Conservation (phyloP, 352 stramenopile species). For the Pythium dissotocum region DNA sequence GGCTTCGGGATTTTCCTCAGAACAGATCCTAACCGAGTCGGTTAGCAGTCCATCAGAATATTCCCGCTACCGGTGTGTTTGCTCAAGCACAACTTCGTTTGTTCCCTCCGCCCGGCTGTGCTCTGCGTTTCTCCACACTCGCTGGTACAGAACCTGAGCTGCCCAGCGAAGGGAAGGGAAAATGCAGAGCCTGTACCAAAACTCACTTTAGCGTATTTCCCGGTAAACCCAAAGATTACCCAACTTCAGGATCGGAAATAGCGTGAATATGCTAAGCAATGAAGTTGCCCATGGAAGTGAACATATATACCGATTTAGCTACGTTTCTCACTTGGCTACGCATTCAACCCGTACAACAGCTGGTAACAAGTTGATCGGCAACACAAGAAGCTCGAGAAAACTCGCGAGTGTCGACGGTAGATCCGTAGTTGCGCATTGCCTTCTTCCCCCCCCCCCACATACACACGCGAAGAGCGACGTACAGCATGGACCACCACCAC, state of each 20-base stretch:
- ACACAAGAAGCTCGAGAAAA: neutral
- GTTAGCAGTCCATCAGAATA: neutral
- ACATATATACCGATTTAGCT: conserved; percentile 10
- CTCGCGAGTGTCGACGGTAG: neutral
- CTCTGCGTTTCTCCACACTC: neutral
- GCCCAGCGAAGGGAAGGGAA: too few relatives aligned
- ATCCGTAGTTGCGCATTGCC: neutral
- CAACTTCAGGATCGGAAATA: conserved; percentile 4
- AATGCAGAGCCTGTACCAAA: neutral
- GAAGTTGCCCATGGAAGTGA: neutral
- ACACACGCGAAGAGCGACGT: neutral
- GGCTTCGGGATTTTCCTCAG: neutral
- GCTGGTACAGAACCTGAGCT: neutral
- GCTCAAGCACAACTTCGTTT: neutral
- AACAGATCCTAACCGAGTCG: neutral
- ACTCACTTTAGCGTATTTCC: neutral
- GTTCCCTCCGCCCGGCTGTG: neutral
- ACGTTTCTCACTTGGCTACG: neutral
- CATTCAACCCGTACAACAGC: neutral
- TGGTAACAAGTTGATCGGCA: neutral
- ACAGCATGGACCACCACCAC: conserved; percentile 27
- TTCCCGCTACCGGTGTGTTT: neutral
- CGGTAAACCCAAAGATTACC: neutral
- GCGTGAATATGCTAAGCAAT: neutral
- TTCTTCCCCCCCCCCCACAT: neutral